Base-by-base conservation (phyloP, 106 monocot genomes). In the Posidonia australis region DNA sequence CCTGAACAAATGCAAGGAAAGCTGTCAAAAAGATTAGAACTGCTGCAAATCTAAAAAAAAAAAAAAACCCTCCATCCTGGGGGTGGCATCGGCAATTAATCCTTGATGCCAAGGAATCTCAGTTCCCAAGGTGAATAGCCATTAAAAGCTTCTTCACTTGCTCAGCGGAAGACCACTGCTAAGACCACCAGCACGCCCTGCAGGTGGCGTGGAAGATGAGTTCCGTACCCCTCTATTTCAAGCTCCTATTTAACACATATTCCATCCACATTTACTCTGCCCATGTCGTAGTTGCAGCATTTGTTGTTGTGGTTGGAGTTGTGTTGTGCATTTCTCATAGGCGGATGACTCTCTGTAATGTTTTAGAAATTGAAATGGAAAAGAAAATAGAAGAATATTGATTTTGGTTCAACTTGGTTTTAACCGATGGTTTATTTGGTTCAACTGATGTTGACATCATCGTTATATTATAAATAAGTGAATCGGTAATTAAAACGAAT, bases 71-170 rank as follows among this genome's bases (percentile, higher is more conserved):
- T n/a, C n/a, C n/a, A n/a, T n/a, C n/a, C n/a, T n/a, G n/a, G n/a
- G n/a, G n/a, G n/a, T n/a, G n/a, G n/a, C n/a, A n/a, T n/a, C n/a
- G n/a, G n/a, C n/a, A 36, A 36, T 36, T 7, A 36, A 7, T 36
- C 36, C 36, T 36, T 10, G 0, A 21, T 28, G 28, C 17, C 27
- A 58, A 58, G 17, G 27, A 12, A 31, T 58, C 58, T 28, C 58
- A 14, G 27, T 6, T 30, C 9, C 23, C 58, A 58, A 58, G 58
- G 58, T 58, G 29, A 16, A 27, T 58, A 11, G 16, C 58, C 58
- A 58, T 29, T 58, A 58, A 58, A 30, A 30, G 58, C 13, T 58
- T 58, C 58, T 58, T 58, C 58, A 29, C 30, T 30, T 29, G 58
- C 14, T 30, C 58, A 29, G 28, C 19, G 23, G 21, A 56, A 16